Evolutionary conservation across 306 rosid genomes (phyloP), one percentile per base, ranked within the genome.

Genomic region (Vicia faba): DNA sequence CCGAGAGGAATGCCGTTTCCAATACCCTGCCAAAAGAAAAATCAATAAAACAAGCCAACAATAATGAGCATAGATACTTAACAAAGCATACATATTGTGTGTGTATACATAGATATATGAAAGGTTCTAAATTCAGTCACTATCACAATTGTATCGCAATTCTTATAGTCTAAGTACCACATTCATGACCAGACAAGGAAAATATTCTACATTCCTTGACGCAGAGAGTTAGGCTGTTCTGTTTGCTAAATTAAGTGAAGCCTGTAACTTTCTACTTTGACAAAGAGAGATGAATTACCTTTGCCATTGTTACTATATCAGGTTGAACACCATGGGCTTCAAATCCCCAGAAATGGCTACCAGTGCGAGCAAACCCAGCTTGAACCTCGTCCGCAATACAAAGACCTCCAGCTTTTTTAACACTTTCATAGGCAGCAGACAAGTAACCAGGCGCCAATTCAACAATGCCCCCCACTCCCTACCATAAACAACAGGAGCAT

Each of bases 1-100:
- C 98, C 98, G 28, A 93, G 88, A 39, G 98, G 98, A 73, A 85
- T 85, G n/a, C 99, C 99, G 81, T 93, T 93, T 70, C 99, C 99
- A 82, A 93, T 86, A 46, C 95, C 86, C 99, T 89, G 78, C 40
- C 68, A 55, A 25, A 84, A 50, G 6, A 15, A 83, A 78, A 48
- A 50, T 45, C 68, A 50, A 36, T 55, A 78, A 78, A 55, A 70
- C 33, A 36, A 31, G 13, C 7, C 36, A 71, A 61, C 12, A 33
- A 12, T 2, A 13, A 69, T 55, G 35, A 69, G 20, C 74, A 69
- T 14, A 66, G n/a, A 49, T 11, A 33, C 36, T 66, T 12, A 10
- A 57, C 16, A 23, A 58, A 68, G n/a, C 18, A 39, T 29, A 20
- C 41, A 43, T 50, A 46, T 12, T 45, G 16, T 28, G 23, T 26